Evolutionary conservation across 371 early-diverging fungal genomes (phyloP), one percentile per base, ranked within the genome.

Genomic region (Apophysomyces trapeziformis): DNA sequence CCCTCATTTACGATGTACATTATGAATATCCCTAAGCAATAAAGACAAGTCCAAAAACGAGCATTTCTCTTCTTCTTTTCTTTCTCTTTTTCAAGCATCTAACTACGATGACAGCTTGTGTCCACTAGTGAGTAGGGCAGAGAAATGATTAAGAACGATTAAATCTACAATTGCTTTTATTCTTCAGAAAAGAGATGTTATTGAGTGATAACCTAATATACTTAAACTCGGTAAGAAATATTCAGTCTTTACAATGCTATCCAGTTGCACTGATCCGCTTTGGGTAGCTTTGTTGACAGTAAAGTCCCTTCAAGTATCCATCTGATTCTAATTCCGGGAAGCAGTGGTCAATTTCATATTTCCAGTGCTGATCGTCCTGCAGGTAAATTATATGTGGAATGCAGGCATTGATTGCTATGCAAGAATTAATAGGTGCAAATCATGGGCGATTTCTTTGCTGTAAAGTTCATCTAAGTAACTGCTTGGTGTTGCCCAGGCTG

Each of bases 251-350:
- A 47, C 47, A 47, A 47, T 18, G 47, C 16, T 11, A 47, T 47
- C 18, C 18, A 21, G 47, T 47, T 13, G 21, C 2, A 50, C 9
- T 50, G 54, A 21, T 32, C 32, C 21, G 54, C 21, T 50, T 50
- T 50, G 54, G 54, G 54, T 50, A 50, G 54, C 54, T 21, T 50
- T 50, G 21, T 26, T 18, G 32, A 26, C 54, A 50, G 54, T 50
- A 26, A 50, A 50, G 54, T 26, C 21, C 32, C 54, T 50, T 21
- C 54, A 50, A 50, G 21, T 50, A 50, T 32, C 21, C 35, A 21
- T 50, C 54, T 50, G 7, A 26, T 9, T 7, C 21, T 26, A 26
- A 11, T 50, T 35, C 54, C 21, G 35, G 54, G 54, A 50, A 50
- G 54, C 54, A 26, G 5, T 26, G 54, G 32, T 50, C 5, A 50